phyloP scores from a whole-genome alignment of 1,139 yeast genomes.

The Sugiyamaella novakii region DNA sequence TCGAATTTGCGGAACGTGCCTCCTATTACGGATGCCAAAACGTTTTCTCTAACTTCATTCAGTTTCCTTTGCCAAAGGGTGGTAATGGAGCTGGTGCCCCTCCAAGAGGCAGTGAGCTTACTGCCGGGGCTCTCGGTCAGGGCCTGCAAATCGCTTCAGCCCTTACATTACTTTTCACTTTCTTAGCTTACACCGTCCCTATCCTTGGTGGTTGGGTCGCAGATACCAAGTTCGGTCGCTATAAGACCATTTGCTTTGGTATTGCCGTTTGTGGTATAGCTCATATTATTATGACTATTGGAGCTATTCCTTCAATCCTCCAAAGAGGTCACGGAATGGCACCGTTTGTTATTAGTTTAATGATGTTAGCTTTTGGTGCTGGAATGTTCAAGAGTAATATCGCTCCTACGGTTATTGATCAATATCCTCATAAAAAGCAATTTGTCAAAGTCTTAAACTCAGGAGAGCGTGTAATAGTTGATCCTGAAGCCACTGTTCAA shows the following conservation, averaged over 20 bases:
- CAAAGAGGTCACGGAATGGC: slow-evolving; percentile 44
- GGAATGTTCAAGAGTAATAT: slow-evolving; percentile 69
- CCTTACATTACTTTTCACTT: slow-evolving; percentile 69
- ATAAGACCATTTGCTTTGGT: slow-evolving; percentile 58
- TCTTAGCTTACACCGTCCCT: slow-evolving; percentile 78
- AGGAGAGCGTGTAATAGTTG: slow-evolving; percentile 60
- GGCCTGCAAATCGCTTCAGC: slow-evolving; percentile 69
- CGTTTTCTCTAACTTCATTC: slow-evolving; percentile 67
- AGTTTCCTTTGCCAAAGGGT: slow-evolving; percentile 55
- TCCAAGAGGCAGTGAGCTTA: slow-evolving; percentile 42
- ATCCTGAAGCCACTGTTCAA: slow-evolving; percentile 61
- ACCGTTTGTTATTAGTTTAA: slow-evolving; percentile 51
- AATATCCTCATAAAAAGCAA: slow-evolving; percentile 52
- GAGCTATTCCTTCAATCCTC: slow-evolving; percentile 60
- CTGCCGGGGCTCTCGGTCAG: slow-evolving; percentile 59
- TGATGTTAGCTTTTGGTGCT: slow-evolving; percentile 62
- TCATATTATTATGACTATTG: slow-evolving; percentile 58
- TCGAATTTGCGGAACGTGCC: slow-evolving; percentile 56
- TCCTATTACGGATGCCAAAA: slow-evolving; percentile 66
- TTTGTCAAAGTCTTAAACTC: slow-evolving; percentile 53
- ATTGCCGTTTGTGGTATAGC: slow-evolving; percentile 57
- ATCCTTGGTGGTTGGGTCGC: slow-evolving; percentile 67
- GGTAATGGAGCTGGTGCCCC: slow-evolving; percentile 53
- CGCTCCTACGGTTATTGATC: slow-evolving; percentile 66
- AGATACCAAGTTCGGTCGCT: slow-evolving; percentile 64